Evolutionary conservation across 2,329 filamentous ascomycete species (phyloP).

Genomic region (Talaromyces albobiverticillius): DNA sequence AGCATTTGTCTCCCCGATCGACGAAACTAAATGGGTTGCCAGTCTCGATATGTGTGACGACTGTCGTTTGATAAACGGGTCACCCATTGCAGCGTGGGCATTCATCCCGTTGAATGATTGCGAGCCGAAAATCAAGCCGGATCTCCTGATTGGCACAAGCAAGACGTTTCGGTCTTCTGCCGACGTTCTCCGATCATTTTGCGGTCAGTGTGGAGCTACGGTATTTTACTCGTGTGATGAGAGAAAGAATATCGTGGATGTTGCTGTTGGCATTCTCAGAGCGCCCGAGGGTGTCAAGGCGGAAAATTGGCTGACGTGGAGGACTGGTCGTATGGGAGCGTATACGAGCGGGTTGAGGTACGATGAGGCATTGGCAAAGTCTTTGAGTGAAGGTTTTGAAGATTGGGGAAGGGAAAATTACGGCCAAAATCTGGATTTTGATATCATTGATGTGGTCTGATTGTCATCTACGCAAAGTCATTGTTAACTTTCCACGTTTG

Average conservation of each 20-base stretch:
- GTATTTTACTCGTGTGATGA: conserved; percentile 40
- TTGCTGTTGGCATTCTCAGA: conserved; percentile 42
- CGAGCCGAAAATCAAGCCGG: conserved; percentile 21
- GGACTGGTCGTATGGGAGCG: neutral
- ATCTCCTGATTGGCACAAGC: conserved; percentile 34
- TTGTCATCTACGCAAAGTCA: no score
- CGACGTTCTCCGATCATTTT: conserved; percentile 42
- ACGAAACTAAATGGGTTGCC: conserved; percentile 25
- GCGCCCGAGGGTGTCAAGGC: conserved; percentile 38
- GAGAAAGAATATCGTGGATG: conserved; percentile 32
- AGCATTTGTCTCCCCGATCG: conserved; percentile 18
- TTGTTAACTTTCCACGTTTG: no score
- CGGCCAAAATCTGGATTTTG: no score
- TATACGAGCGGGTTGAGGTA: no score
- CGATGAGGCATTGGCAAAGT: no score
- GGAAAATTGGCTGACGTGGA: conserved; percentile 46
- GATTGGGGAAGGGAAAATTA: no score
- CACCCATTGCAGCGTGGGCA: conserved; percentile 42
- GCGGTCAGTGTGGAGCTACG: conserved; percentile 44
- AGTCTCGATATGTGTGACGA: conserved; percentile 29
- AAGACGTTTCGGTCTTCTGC: conserved; percentile 38
- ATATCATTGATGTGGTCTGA: no score
- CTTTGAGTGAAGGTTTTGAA: no score
- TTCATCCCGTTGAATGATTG: conserved; percentile 38
- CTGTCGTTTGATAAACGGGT: conserved; percentile 41